Percentiles rank a stretch among this genome's conserved stretches.
These are phyloP conservation scores for Royoungia palumana DNA, from an alignment of 768 basidiomycete genomes.

Conservation along the genomic window DNA sequence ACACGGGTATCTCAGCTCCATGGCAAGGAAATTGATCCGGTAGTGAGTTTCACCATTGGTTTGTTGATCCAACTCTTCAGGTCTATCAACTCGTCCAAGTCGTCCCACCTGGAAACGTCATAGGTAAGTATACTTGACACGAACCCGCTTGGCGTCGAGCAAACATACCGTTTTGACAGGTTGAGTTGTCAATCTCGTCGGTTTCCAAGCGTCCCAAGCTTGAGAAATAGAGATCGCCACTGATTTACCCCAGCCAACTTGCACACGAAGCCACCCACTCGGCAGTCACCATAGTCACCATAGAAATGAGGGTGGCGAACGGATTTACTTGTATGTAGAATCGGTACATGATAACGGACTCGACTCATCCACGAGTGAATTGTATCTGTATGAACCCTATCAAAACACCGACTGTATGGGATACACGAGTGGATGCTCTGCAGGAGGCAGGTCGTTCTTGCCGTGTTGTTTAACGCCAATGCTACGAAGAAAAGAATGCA, in stretches of 20 bases:
- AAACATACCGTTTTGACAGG: conserved; percentile 20
- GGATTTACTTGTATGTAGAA: background rate
- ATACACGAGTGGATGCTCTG: conserved; percentile 56
- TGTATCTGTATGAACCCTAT: conserved; percentile 24
- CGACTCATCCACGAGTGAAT: conserved; percentile 12
- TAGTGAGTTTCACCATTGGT: conserved; percentile 2
- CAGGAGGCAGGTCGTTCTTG: conserved; percentile 45
- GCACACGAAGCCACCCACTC: conserved; percentile 50
- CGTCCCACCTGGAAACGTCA: conserved; percentile 62
- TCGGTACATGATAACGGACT: background rate
- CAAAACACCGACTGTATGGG: conserved; percentile 44
- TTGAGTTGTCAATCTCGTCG: conserved; percentile 72
- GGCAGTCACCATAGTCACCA: conserved; percentile 55
- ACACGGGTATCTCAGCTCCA: background rate
- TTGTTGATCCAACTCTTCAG: conserved; percentile 31
- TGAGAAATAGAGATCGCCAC: conserved; percentile 57
- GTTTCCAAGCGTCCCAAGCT: conserved; percentile 72
- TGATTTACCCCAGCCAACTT: conserved; percentile 55
- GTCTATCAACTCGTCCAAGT: conserved; percentile 65
- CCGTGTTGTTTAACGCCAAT: conserved; percentile 69
- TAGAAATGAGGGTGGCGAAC: conserved; percentile 48
- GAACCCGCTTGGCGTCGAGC: background rate
- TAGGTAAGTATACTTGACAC: conserved; percentile 36
- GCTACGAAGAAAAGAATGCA: conserved; percentile 40
- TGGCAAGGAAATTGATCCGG: conserved; percentile 16